A percentile compares a stretch with the other conserved stretches of the same genome.
phyloP scores from a whole-genome alignment of 495 filamentous ascomycete species.

The Aspergillus nanangensis region DNA sequence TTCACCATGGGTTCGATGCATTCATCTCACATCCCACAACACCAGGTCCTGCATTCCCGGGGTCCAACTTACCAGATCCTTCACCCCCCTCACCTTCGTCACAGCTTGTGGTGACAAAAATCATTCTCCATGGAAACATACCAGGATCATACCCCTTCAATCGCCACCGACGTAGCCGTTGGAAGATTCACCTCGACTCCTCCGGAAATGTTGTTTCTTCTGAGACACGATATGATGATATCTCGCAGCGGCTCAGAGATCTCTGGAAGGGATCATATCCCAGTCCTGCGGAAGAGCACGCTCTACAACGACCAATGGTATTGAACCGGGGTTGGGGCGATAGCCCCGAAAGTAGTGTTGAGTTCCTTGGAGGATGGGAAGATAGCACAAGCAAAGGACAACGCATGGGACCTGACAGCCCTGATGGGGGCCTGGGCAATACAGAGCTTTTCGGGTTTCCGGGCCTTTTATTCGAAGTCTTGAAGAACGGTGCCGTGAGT shows the following conservation, averaged over 20 bases:
- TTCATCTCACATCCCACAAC: slow-evolving; percentile 73
- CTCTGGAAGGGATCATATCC: slow-evolving; percentile 66
- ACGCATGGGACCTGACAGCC: slow-evolving; percentile 35
- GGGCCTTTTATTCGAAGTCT: slow-evolving; percentile 88
- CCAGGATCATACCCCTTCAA: slow-evolving; percentile 97
- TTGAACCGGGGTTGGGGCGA: slow-evolving; percentile 88
- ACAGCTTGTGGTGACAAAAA: slow-evolving; percentile 77
- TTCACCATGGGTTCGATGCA: slow-evolving; percentile 92
- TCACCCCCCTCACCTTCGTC: slow-evolving; percentile 40
- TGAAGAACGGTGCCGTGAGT: slow-evolving; percentile 88
- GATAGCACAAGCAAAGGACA: slow-evolving; percentile 55
- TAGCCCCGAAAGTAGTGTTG: slow-evolving; percentile 84
- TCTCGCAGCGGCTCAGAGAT: slow-evolving; percentile 62
- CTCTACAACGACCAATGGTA: slow-evolving; percentile 74
- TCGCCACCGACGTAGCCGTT: slow-evolving; percentile 82
- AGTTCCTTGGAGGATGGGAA: slow-evolving; percentile 88
- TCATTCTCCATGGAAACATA: slow-evolving; percentile 89
- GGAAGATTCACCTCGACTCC: slow-evolving; percentile 62
- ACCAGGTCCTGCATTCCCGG: slow-evolving; percentile 62
- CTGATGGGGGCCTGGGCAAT: slow-evolving; percentile 61
- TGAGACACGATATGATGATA: slow-evolving; percentile 70
- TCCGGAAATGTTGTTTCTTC: slow-evolving; percentile 50
- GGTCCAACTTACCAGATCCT: slow-evolving; percentile 29
- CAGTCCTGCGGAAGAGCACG: slow-evolving; percentile 55
- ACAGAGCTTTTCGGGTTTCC: slow-evolving; percentile 93